These are phyloP conservation scores for Trypanosoma vivax DNA, from an alignment of 208 protist species.

Conservation along the genomic window DNA sequence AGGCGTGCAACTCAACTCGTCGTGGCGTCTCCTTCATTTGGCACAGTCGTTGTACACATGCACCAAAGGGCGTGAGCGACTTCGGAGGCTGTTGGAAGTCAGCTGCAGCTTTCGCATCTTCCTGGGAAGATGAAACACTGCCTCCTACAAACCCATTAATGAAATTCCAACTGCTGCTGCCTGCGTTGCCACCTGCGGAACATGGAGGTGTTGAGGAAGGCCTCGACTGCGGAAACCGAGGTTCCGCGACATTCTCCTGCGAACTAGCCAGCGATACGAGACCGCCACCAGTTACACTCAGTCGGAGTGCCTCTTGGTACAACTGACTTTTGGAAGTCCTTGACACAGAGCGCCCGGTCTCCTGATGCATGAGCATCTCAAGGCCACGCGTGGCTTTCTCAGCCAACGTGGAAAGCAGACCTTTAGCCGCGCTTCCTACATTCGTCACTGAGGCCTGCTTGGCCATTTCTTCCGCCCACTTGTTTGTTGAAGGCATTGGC, in stretches of 20 bases:
- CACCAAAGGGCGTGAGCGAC: slow-evolving; percentile 9
- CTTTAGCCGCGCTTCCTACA: background rate
- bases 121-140: background rate
- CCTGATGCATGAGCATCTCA: slow-evolving; percentile 2
- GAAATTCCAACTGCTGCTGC: slow-evolving; percentile 16
- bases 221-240: too few relatives aligned
- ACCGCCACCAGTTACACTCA: slow-evolving; percentile 3
- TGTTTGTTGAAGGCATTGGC: slow-evolving; percentile 41
- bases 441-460: slow-evolving; percentile 6
- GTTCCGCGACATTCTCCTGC: background rate
- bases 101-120: background rate
- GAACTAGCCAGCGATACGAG: background rate
- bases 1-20: slow-evolving; percentile 29
- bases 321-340: slow-evolving; percentile 7
- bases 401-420: slow-evolving; percentile 8
- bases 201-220: background rate
- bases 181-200: background rate
- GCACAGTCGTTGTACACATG: slow-evolving; percentile 14
- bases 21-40: slow-evolving; percentile 21
- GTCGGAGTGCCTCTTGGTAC: slow-evolving; percentile 10
- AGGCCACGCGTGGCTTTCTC: slow-evolving; percentile 16
- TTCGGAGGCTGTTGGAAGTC: background rate
- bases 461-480: slow-evolving; percentile 34
- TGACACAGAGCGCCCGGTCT: background rate
- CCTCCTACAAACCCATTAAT: slow-evolving; percentile 1